Base-by-base conservation (phyloP, 495 filamentous ascomycete genomes). In the Xylaria sp. region DNA sequence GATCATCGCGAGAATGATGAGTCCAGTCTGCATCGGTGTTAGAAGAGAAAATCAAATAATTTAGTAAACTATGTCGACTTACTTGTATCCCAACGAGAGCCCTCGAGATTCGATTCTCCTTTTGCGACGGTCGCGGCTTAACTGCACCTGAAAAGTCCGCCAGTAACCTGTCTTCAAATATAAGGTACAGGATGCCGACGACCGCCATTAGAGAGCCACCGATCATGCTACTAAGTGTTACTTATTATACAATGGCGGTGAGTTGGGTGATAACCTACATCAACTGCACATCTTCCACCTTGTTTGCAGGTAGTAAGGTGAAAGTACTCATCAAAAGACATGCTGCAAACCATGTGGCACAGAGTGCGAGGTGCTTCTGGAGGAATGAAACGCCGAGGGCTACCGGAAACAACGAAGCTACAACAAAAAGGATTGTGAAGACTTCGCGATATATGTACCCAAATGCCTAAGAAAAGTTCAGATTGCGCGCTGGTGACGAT, bases 361-460 rank as follows among this genome's bases (percentile, higher is more conserved):
- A 86, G n/a, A 97, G 84, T 12, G 85, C 68, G 14, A 77, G 76
- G 77, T 98, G 91, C 40, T 85, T 77, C 46, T 78, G 81, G 6
- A 98, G 72, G 74, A 99, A 98, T 5, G 84, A 84, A 21, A 83
- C 74, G 0, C 96, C 95, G 73, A 96, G 92, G 1, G 89, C 82
- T 1, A 88, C 46, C 3, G 96, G 97, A 93, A 95, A 98, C 35
- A 92, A 84, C 11, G 90, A 86, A 4, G 88, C 93, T 26, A 93
- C 67, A 26, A 92, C 73, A 77, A 95, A 99, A 71, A 95, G 89
- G 14, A 89, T 78, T 0, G 95, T 97, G 73, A 93, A 92, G 24
- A 99, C 89, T 77, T 97, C 92, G 29, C 97, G 90, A 67, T 93
- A 85, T 69, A 96, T 97, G 78, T 99, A 99, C 57, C 94, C 95